Base-by-base conservation (phyloP, 768 basidiomycete genomes). In the Pleurotus tuber-regium region DNA sequence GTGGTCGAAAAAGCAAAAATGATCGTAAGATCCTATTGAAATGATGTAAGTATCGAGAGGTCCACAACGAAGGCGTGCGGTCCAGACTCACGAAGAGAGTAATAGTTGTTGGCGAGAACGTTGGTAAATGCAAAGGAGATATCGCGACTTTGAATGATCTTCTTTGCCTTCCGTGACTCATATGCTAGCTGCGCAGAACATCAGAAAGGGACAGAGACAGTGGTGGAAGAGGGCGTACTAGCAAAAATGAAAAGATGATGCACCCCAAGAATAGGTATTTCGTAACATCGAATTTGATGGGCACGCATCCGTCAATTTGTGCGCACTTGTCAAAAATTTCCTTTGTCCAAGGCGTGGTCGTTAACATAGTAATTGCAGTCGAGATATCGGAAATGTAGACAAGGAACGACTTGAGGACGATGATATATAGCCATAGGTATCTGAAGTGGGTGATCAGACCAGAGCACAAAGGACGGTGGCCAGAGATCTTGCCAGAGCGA, bases 91-190 rank as follows among this genome's bases (percentile, higher is more conserved):
- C 94, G 84, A 36, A 98, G 84, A 33, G 92, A 94, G 70, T 97
- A 98, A 70, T 98, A 98, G 66, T 93, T 82, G 66, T 98, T 92
- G 51, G 92, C 92, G 86, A 97, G 87, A 63, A 98, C 82, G 65
- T 98, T 98, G 60, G 97, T 98, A 74, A 96, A 98, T 29, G 95
- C 92, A 63, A 93, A 98, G 23, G 93, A 94, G 55, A 99, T 98
- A 68, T 99, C 97, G 58, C 94, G 84, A 65, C 92, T 94, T 29
- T 84, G 84, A 64, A 99, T 89, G 65, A 99, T 97, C 69, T 88
- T 90, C 72, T 92, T 89, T 19, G 96, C 65, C 69, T 98, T 98
- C 66, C 86, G 83, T 1, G 85, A 79, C 66, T 99, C 97, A 68
- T 98, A 99, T 5, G 84, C 89, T 59, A 98, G 71, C 94, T 93